phyloP scores from a whole-genome alignment of 2,329 filamentous ascomycete species.

The Colletotrichum liriopes region DNA sequence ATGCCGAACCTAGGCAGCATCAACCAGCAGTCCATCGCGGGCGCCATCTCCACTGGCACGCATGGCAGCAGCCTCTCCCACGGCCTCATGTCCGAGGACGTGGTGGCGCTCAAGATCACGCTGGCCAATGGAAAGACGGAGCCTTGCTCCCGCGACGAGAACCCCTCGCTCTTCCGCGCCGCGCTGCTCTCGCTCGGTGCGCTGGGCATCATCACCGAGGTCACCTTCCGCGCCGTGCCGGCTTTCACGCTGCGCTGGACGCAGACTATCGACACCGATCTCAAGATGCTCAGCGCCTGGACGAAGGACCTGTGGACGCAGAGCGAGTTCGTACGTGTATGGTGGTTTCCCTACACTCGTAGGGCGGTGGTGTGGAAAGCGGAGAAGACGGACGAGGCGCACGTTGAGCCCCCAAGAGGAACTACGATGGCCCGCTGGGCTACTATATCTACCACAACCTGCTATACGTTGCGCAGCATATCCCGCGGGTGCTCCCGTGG shows the following conservation, averaged over 20 bases:
- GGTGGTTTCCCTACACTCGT: slow-evolving; percentile 97
- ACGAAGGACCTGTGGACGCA: slow-evolving; percentile 82
- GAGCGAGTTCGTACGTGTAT: slow-evolving; percentile 92
- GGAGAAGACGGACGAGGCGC: slow-evolving; percentile 78
- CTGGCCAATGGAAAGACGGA: slow-evolving; percentile 84
- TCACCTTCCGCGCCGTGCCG: slow-evolving; percentile 86
- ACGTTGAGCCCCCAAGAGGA: slow-evolving; percentile 75
- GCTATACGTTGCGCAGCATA: slow-evolving; percentile 82
- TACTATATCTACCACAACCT: slow-evolving; percentile 95
- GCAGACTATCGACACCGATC: slow-evolving; percentile 82
- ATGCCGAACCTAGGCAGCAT: slow-evolving; percentile 96
- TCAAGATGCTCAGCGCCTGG: slow-evolving; percentile 81
- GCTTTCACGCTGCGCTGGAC: slow-evolving; percentile 90
- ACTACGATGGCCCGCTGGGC: slow-evolving; percentile 86
- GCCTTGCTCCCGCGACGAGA: slow-evolving; percentile 78
- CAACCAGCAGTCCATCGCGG: slow-evolving; percentile 92
- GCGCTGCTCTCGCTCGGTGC: slow-evolving; percentile 90
- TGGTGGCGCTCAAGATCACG: slow-evolving; percentile 83
- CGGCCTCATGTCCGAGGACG: slow-evolving; percentile 86
- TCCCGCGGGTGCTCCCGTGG: slow-evolving; percentile 86
- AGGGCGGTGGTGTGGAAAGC: slow-evolving; percentile 92
- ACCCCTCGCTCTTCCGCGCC: slow-evolving; percentile 87
- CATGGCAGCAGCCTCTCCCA: slow-evolving; percentile 91
- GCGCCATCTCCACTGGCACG: slow-evolving; percentile 92
- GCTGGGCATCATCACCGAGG: slow-evolving; percentile 90